Evolutionary conservation across 768 basidiomycete species (phyloP).

Genomic region (Podaxis sp.): DNA sequence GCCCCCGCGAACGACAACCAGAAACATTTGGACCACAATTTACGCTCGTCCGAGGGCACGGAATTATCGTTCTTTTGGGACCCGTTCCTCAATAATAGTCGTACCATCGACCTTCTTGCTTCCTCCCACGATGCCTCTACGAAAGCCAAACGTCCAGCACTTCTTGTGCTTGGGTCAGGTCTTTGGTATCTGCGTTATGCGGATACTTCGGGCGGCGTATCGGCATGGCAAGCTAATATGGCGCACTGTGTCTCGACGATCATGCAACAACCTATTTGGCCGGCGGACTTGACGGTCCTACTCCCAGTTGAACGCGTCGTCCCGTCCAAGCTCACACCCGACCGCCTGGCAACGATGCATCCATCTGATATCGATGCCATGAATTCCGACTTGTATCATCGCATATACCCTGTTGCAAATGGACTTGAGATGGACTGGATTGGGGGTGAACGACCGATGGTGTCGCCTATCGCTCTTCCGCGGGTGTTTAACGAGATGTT

Average conservation of each 20-base stretch:
- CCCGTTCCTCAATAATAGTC: slow-evolving; percentile 78
- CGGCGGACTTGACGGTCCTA: slow-evolving; percentile 75
- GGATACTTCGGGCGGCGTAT: slow-evolving; percentile 67
- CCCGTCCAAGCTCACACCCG: slow-evolving; percentile 60
- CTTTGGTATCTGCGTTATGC: slow-evolving; percentile 88
- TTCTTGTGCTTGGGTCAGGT: slow-evolving; percentile 84
- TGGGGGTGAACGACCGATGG: background rate
- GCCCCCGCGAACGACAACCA: slow-evolving; percentile 52
- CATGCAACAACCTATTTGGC: slow-evolving; percentile 27
- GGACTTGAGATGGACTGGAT: background rate
- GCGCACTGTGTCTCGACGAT: slow-evolving; percentile 61
- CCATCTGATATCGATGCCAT: slow-evolving; percentile 84
- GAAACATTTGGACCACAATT: slow-evolving; percentile 68
- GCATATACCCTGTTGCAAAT: slow-evolving; percentile 42
- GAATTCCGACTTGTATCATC: slow-evolving; percentile 82
- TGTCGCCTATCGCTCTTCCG: slow-evolving; percentile 56
- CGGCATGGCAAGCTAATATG: slow-evolving; percentile 76
- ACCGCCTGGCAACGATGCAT: slow-evolving; percentile 68
- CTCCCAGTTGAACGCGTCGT: slow-evolving; percentile 77
- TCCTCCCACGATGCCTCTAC: background rate
- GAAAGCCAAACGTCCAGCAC: slow-evolving; percentile 37
- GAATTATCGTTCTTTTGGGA: slow-evolving; percentile 77
- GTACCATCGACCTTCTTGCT: slow-evolving; percentile 45
- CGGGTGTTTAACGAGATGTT: slow-evolving; percentile 82
- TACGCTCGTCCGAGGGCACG: slow-evolving; percentile 45